phyloP scores from a whole-genome alignment of 108 stramenopile genomes.

The Cyclotella kingstonii region DNA sequence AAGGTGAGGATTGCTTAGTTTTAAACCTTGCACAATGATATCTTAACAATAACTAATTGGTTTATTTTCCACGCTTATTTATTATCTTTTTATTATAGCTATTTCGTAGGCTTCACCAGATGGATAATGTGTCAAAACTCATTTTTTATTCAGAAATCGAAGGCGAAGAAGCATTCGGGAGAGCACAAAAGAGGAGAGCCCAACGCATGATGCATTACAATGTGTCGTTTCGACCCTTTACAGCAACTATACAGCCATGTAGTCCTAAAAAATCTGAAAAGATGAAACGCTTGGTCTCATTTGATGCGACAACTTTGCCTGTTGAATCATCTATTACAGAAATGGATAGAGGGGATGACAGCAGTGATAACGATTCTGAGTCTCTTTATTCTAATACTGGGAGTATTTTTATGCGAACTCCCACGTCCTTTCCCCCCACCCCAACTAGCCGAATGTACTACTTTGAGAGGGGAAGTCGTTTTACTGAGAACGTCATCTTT shows the following conservation, averaged over 20 bases:
- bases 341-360: constrained; percentile 3
- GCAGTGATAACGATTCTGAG: constrained; percentile 38
- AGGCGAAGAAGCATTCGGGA: constrained; percentile 60
- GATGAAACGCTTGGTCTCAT: constrained; percentile 33
- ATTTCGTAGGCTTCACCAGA: constrained; percentile 60
- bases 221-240: constrained; percentile 81
- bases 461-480: constrained; percentile 76
- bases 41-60: not conserved
- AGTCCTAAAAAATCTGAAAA: constrained; percentile 16
- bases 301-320: constrained; percentile 12
- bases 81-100: constrained; percentile 12
- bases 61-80: not conserved
- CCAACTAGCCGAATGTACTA: constrained; percentile 85
- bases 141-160: constrained; percentile 65
- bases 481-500: constrained; percentile 93
- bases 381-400: constrained; percentile 45
- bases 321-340: constrained; percentile 2
- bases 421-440: constrained; percentile 94
- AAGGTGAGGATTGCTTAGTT: constrained; percentile 12
- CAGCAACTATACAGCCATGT: constrained; percentile 68
- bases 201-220: constrained; percentile 89
- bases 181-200: constrained; percentile 66
- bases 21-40: not conserved
- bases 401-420: constrained; percentile 93
- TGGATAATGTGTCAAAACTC: constrained; percentile 71